Evolutionary conservation across 2,329 filamentous ascomycete species (phyloP).

Genomic region (Atkinsonella texensis): DNA sequence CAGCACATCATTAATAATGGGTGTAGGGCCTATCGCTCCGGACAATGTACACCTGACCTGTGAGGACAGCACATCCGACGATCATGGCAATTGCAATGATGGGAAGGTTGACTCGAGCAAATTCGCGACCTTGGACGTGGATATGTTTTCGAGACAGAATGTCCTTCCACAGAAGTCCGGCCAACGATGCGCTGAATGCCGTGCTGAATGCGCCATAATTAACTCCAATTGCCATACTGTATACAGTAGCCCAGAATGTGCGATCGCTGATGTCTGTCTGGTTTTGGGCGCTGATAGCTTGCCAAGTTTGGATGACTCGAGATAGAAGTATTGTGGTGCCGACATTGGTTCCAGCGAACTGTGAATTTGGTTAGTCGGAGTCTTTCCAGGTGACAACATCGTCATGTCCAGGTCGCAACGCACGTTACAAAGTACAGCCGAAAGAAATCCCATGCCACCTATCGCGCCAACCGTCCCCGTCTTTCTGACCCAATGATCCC

Average conservation of each 20-base stretch:
- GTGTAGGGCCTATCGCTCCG: slow-evolving; percentile 9
- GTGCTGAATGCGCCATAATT: slow-evolving; percentile 66
- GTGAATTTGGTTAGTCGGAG: background rate
- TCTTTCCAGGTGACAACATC: background rate
- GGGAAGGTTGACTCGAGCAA: slow-evolving; percentile 55
- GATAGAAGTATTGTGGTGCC: slow-evolving; percentile 63
- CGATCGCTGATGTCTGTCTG: slow-evolving; percentile 43
- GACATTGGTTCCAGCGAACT: slow-evolving; percentile 70
- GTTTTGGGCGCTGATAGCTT: slow-evolving; percentile 39
- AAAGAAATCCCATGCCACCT: slow-evolving; percentile 62
- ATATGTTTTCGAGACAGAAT: slow-evolving; percentile 60
- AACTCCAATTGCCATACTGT: slow-evolving; percentile 62
- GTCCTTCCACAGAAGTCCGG: slow-evolving; percentile 61
- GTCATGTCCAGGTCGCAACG: slow-evolving; percentile 20
- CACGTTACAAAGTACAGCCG: slow-evolving; percentile 60
- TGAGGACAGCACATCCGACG: slow-evolving; percentile 47
- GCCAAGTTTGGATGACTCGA: slow-evolving; percentile 58
- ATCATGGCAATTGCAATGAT: slow-evolving; percentile 60
- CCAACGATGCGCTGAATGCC: slow-evolving; percentile 59
- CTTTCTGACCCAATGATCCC: slow-evolving; percentile 59
- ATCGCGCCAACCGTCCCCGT: slow-evolving; percentile 58
- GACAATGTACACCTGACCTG: slow-evolving; percentile 50
- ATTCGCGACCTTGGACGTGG: slow-evolving; percentile 48
- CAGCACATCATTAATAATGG: background rate
- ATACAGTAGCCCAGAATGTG: slow-evolving; percentile 62